Conservation (phyloP, 768 basidiomycete genomes). For the Heimioporus sp. region DNA sequence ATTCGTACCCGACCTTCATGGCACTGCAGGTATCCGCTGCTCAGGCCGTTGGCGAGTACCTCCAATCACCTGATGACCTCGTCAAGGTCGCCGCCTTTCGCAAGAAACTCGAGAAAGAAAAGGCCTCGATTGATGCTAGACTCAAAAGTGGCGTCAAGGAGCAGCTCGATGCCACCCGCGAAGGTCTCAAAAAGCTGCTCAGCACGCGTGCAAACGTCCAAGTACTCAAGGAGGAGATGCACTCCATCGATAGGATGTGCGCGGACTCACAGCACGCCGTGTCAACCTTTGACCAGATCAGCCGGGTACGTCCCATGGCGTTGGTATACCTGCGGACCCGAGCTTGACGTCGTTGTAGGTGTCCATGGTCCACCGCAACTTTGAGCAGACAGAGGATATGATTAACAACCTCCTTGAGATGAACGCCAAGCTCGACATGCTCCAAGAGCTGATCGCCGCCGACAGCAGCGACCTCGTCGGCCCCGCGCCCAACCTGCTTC, state of each 20-base stretch:
- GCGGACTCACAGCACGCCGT: slow-evolving; percentile 74
- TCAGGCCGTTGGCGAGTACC: slow-evolving; percentile 84
- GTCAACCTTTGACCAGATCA: slow-evolving; percentile 93
- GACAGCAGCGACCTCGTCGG: slow-evolving; percentile 81
- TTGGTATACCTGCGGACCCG: too few relatives aligned
- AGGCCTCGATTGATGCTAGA: slow-evolving; percentile 88
- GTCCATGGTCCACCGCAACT: slow-evolving; percentile 92
- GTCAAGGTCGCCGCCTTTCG: slow-evolving; percentile 83
- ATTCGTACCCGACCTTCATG: slow-evolving; percentile 4
- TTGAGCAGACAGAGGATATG: slow-evolving; percentile 94
- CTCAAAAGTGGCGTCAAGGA: slow-evolving; percentile 91
- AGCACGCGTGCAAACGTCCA: slow-evolving; percentile 77
- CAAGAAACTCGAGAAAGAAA: slow-evolving; percentile 96
- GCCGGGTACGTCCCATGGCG: slow-evolving; percentile 58
- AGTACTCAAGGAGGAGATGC: slow-evolving; percentile 83
- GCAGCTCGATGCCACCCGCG: slow-evolving; percentile 86
- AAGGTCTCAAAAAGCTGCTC: slow-evolving; percentile 81
- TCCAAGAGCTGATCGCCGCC: slow-evolving; percentile 73
- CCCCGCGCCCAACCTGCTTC: slow-evolving; percentile 83
- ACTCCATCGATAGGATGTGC: slow-evolving; percentile 70
- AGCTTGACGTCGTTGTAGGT: slow-evolving; percentile 50
- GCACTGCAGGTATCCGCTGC: slow-evolving; percentile 66
- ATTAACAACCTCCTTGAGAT: slow-evolving; percentile 92
- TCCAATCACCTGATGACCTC: slow-evolving; percentile 93
- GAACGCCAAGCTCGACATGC: slow-evolving; percentile 75